Conservation (phyloP, 2,329 filamentous ascomycete species). For the Aspergillus sp. region DNA sequence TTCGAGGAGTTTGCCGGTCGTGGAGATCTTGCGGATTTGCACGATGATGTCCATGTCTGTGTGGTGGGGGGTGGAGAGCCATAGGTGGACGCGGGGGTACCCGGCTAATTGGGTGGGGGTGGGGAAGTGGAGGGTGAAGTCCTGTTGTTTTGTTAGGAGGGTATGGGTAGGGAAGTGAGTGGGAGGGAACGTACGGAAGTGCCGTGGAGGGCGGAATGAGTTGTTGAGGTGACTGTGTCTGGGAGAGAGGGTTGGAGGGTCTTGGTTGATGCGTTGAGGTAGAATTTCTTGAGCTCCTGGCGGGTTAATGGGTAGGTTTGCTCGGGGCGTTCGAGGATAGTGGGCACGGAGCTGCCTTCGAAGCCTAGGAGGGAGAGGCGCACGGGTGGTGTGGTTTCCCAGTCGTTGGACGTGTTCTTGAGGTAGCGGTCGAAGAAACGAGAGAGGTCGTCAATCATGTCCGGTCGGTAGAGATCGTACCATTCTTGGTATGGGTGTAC, state of each 20-base stretch:
- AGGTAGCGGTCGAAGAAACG: slow-evolving; percentile 10
- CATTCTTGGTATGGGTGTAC: slow-evolving; percentile 12
- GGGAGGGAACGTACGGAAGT: background rate
- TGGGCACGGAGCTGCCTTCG: background rate
- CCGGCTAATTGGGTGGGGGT: slow-evolving; percentile 11
- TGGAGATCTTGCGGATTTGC: slow-evolving; percentile 24
- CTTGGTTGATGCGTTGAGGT: background rate
- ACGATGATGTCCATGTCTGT: slow-evolving; percentile 21
- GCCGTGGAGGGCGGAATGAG: background rate
- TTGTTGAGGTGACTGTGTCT: background rate
- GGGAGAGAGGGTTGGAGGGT: background rate
- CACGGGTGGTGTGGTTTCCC: slow-evolving; percentile 11
- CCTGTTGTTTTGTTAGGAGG: slow-evolving; percentile 1
- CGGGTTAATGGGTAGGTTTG: background rate
- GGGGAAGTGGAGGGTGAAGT: slow-evolving; percentile 14
- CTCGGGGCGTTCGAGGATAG: background rate
- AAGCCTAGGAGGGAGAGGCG: slow-evolving; percentile 7
- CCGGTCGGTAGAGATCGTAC: slow-evolving; percentile 12
- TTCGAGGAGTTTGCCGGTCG: slow-evolving; percentile 15
- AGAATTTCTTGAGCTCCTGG: slow-evolving; percentile 1
- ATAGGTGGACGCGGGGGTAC: background rate
- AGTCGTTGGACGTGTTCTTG: slow-evolving; percentile 8
- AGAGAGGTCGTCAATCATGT: slow-evolving; percentile 9
- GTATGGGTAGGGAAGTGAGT: too few relatives aligned
- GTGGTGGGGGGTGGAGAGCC: slow-evolving; percentile 3